Base-by-base conservation (phyloP, 495 filamentous ascomycete species). In the Lasiosphaeria hispida region DNA sequence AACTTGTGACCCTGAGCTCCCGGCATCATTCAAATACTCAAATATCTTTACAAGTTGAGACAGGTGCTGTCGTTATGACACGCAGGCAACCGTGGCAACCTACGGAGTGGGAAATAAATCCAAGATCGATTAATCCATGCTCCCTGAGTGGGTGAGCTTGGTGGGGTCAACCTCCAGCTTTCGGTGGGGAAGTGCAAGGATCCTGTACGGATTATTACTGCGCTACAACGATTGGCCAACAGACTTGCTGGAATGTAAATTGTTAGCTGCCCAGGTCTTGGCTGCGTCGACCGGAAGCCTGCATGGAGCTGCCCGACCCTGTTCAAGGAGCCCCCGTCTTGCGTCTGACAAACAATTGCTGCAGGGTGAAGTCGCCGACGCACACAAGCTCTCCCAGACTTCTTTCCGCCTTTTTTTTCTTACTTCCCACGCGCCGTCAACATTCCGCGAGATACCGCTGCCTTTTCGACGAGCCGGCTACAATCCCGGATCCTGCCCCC, bases 251-350 rank as follows among this genome's bases (percentile, higher is more conserved):
- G 34, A 18, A 36, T 3, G 47, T 49, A 33, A 10, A 33, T 33
- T n/a, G 13, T 15, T 52, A 52, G 18, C 35, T 17, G 1, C n/a
- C 13, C 11, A 37, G 35, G 5, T 34, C 40, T 51, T 45, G 48
- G 45, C 40, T 58, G 55, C 55, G 47, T 41, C 42, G 47, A 39
- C 48, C 19, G 38, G 39, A 39, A 7, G 33, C 45, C 37, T 51
- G 55, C 55, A 58, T 58, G 45, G 45, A 58, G 55, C 39, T 30
- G 23, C 23, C 23, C 23, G 33, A n/a, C 3, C 38, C 23, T 36
- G 4, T 52, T 52, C 35, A 52, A 37, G 49, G 49, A 39, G 34
- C 8, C 33, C 48, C 49, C 49, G 36, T 19, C 36, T 33, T 33
- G 33, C 23, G n/a, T n/a, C 23, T 30, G 23, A 30, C 23, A 40